phyloP scores from a whole-genome alignment of 2,329 filamentous ascomycete species.

The Xylariaceae sp. region DNA sequence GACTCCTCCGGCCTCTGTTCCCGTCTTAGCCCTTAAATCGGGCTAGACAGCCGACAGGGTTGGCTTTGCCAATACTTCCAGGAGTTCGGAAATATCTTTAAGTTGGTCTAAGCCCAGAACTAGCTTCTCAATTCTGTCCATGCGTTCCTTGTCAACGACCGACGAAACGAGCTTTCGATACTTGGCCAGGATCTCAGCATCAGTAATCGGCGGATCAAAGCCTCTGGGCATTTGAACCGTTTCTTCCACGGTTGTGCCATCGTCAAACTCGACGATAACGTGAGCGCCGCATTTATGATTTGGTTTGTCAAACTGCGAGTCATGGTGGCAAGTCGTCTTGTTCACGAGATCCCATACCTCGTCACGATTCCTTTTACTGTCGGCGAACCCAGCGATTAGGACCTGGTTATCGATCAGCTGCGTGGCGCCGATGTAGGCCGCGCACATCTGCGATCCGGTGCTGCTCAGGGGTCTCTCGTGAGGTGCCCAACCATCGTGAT shows the following conservation, averaged over 20 bases:
- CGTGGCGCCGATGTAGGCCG: conserved; percentile 34
- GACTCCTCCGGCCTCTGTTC: no score
- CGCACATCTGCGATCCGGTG: conserved; percentile 40
- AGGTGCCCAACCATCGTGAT: conserved; percentile 37
- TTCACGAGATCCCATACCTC: conserved; percentile 34
- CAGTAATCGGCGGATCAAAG: conserved; percentile 32
- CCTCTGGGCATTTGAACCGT: conserved; percentile 29
- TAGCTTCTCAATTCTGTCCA: conserved; percentile 14
- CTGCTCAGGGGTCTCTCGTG: conserved; percentile 31
- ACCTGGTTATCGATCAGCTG: conserved; percentile 39
- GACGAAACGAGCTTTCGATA: conserved; percentile 21
- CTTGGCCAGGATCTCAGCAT: conserved; percentile 38
- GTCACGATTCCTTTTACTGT: conserved; percentile 33
- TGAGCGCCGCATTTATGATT: conserved; percentile 9
- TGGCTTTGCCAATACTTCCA: conserved; percentile 5
- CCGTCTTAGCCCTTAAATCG: no score
- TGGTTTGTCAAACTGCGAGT: conserved; percentile 13
- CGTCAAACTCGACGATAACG: conserved; percentile 9
- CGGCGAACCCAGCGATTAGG: conserved; percentile 32
- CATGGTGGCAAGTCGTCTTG: conserved; percentile 23
- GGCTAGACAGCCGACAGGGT: background rate
- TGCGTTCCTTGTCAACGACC: conserved; percentile 10
- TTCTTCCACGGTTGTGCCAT: conserved; percentile 10
- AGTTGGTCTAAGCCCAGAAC: conserved; percentile 10
- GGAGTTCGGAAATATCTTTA: conserved; percentile 11